Base-by-base conservation (phyloP, 2,329 filamentous ascomycete genomes). In the Thermothelomyces thermophilus region DNA sequence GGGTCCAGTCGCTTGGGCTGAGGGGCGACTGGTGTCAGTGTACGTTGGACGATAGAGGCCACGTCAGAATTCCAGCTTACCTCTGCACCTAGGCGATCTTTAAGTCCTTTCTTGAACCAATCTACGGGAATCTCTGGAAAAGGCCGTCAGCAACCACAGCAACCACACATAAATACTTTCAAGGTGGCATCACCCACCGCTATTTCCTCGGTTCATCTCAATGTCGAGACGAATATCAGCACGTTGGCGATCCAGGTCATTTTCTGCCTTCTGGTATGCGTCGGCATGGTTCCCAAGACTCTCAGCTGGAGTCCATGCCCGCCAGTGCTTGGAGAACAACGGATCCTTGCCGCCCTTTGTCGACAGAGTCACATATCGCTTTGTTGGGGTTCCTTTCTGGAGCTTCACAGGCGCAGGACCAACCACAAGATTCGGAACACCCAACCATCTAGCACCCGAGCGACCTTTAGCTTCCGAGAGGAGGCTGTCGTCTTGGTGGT, bases 221-320 rank as follows among this genome's bases (percentile, higher is more conserved):
- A 61, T 50, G 6, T 57, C 52, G 7, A 61, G 52, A 13, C 59
- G 55, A 3, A 48, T 43, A 46, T 60, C 55, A 5, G 58, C 59
- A 26, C 47, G 46, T 24, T 59, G 57, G 19, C 48, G 49, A 8
- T 58, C 59, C 24, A 52, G n/a, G 26, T 57, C 54, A 16, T 24
- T 48, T 6, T 46, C 44, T n/a, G 56, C 56, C 33, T 46, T 51
- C 42, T 59, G 50, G n/a, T 58, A 60, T 5, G 50, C 58, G 22
- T 51, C 44, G 1, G 37, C 40, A 43, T 61, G 59, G 43, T 60
- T 59, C 3, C 58, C 58, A 11, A 61, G 50, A 43, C 46, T 53
- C 51, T 61, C 59, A 13, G 57, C 55, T 10, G 50, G 52, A 5
- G 46, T 58, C 59, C 59, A 61, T 5, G 51, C 58, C 17, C 51